Conservation (phyloP, 345 rosid species). For the Boechera stricta region DNA sequence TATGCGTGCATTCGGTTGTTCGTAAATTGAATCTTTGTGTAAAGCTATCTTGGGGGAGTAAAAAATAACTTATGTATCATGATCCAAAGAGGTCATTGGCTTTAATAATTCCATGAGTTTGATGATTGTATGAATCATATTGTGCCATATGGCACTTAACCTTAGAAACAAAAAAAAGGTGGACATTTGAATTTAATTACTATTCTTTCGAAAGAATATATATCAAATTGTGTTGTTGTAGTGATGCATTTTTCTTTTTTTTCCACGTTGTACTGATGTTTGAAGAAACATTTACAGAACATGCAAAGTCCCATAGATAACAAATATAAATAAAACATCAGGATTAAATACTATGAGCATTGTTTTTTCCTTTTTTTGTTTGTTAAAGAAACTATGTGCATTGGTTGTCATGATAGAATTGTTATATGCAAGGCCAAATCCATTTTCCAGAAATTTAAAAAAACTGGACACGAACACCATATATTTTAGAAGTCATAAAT, state of each 20-base stretch:
- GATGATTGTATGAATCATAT: conserved; percentile 20
- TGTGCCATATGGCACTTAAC: conserved; percentile 18
- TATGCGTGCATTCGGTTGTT: neutral
- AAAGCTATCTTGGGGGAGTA: conserved; percentile 21
- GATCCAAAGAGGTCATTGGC: conserved; percentile 21
- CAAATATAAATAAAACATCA: neutral
- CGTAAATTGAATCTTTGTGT: neutral
- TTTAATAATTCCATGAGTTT: neutral
- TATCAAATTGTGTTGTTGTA: neutral
- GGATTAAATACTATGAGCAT: neutral
- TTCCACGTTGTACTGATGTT: conserved; percentile 8
- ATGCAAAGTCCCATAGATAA: neutral
- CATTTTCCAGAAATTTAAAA: neutral
- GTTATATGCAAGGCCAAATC: neutral
- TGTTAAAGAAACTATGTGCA: neutral
- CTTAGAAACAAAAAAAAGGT: neutral
- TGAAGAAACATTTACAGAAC: neutral
- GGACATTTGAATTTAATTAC: neutral
- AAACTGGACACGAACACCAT: neutral
- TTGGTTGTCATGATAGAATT: conserved; percentile 4
- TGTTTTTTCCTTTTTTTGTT: neutral
- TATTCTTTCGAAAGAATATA: neutral
- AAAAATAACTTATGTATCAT: conserved; percentile 19
- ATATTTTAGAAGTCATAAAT: neutral
- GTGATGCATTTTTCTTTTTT: neutral